phyloP scores from a whole-genome alignment of 495 filamentous ascomycete genomes.

The Apodospora peruviana region DNA sequence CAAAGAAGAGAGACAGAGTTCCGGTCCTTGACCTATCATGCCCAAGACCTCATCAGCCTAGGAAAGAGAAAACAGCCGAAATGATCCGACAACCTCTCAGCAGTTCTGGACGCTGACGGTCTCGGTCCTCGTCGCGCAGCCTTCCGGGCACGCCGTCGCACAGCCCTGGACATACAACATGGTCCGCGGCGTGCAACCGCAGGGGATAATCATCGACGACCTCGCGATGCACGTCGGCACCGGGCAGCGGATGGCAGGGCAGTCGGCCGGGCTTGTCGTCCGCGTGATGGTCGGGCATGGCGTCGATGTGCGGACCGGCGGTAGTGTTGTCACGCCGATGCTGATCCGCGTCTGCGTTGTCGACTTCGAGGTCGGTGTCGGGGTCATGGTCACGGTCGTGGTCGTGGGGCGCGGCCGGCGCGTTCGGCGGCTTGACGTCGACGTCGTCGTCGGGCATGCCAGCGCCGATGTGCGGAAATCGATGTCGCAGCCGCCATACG shows the following conservation, averaged over 20 bases:
- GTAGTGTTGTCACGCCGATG: conserved; percentile 22
- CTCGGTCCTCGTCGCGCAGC: conserved; percentile 29
- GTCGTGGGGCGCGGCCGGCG: conserved; percentile 1
- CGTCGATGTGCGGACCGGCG: conserved; percentile 9
- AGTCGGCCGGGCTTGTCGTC: conserved; percentile 33
- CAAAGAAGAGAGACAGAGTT: neutral
- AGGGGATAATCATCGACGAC: conserved; percentile 28
- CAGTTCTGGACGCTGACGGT: conserved; percentile 18
- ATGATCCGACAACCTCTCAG: neutral
- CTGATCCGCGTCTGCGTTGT: conserved; percentile 11
- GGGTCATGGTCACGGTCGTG: conserved; percentile 7
- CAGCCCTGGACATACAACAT: conserved; percentile 36
- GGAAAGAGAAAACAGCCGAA: neutral
- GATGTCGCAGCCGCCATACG: conserved; percentile 26
- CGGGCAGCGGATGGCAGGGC: conserved; percentile 33
- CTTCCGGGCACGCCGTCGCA: conserved; percentile 28
- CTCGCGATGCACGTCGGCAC: conserved; percentile 33
- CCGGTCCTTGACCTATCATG: no score
- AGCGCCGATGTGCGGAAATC: conserved; percentile 18
- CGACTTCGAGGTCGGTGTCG: conserved; percentile 5
- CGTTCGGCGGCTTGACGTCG: conserved; percentile 2
- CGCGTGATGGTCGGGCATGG: conserved; percentile 36
- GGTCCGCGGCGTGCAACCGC: conserved; percentile 32
- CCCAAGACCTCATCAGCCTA: no score
- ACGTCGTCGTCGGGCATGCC: conserved; percentile 16